Base-by-base conservation (phyloP, 495 filamentous ascomycete genomes). In the Chaetomium cochliodes region DNA sequence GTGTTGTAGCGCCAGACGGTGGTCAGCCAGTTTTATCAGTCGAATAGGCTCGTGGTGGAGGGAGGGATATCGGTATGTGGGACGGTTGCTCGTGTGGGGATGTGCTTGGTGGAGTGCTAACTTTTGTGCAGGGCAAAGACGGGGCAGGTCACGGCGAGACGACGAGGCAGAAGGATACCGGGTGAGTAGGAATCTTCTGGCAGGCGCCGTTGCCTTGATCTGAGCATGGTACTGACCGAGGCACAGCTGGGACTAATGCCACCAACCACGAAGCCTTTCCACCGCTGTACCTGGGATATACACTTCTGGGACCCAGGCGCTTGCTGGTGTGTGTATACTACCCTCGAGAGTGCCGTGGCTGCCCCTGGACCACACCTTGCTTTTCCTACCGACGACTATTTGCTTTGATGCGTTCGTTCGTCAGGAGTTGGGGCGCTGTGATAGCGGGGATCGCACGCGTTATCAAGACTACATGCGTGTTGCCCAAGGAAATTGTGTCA, bases 41-140 rank as follows among this genome's bases (percentile, higher is more conserved):
- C 94, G 70, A 92, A 98, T 76, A 81, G 87, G 72, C 84, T 98
- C 73, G 94, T 98, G 26, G 92, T 98, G 7, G 94, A 98, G 74
- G 93, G 93, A 22, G 89, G 90, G 64, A 87, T 76, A 65, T 77
- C 79, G 72, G 80, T 82, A 77, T 5, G 79, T 75, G 46, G 5
- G 18, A n/a, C 23, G 9, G 9, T 12, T 26, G 15, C 5, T 15
- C 28, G 22, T n/a, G 20, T 5, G 0, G 37, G 5, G 3, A 1
- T 4, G 46, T n/a, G 28, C 28, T 20, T 50, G 51, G 8, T n/a
- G 16, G 22, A 18, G 25, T 22, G 52, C 68, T 74, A 52, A 72
- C 44, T 39, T 39, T 62, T 20, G 22, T 37, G n/a, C 56, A 91
- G 88, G 92, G 92, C 47, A 93, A 90, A 77, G 86, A 96, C 76